Percentiles rank a stretch among this genome's conserved stretches.
Conservation (phyloP, 805 yeast species). For the Lachancea quebecensis region DNA sequence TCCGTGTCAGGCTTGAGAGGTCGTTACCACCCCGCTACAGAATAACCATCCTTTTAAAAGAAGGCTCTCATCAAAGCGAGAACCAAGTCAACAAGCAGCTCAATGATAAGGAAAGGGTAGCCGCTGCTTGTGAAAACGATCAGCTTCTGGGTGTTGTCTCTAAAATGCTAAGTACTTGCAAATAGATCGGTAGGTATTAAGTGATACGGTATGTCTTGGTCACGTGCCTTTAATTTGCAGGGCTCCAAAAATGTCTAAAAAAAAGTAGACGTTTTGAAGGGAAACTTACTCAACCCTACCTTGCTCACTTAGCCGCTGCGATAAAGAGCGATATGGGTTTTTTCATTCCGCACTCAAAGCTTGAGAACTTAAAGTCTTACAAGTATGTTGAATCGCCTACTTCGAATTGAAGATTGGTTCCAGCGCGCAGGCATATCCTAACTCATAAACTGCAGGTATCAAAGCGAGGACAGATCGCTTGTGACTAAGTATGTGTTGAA, state of each 20-base stretch:
- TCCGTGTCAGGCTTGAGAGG: constrained; percentile 84
- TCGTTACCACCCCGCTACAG: constrained; percentile 81
- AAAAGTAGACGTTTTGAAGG: background rate
- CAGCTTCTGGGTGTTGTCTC: constrained; percentile 86
- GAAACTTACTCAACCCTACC: too few relatives aligned
- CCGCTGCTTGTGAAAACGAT: constrained; percentile 97
- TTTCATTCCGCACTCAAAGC: constrained; percentile 49
- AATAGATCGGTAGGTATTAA: constrained; percentile 5
- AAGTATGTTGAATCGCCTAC: constrained; percentile 26
- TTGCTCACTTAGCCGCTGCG: too few relatives aligned
- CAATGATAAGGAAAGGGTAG: constrained; percentile 94
- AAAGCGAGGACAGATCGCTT: constrained; percentile 75
- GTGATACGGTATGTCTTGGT: background rate
- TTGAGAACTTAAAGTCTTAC: constrained; percentile 49
- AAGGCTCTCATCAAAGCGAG: constrained; percentile 94
- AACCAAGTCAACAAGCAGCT: constrained; percentile 92
- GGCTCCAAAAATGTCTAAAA: too few relatives aligned
- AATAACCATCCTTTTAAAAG: constrained; percentile 69
- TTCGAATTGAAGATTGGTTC: too few relatives aligned
- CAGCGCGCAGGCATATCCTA: background rate
- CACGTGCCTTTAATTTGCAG: too few relatives aligned
- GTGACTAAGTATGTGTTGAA: constrained; percentile 69
- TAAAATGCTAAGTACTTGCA: constrained; percentile 83
- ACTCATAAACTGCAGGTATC: constrained; percentile 37
- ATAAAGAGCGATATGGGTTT: constrained; percentile 44